Evolutionary conservation across 169 alveolate genomes (phyloP).

Genomic region (Eimeria tenella): DNA sequence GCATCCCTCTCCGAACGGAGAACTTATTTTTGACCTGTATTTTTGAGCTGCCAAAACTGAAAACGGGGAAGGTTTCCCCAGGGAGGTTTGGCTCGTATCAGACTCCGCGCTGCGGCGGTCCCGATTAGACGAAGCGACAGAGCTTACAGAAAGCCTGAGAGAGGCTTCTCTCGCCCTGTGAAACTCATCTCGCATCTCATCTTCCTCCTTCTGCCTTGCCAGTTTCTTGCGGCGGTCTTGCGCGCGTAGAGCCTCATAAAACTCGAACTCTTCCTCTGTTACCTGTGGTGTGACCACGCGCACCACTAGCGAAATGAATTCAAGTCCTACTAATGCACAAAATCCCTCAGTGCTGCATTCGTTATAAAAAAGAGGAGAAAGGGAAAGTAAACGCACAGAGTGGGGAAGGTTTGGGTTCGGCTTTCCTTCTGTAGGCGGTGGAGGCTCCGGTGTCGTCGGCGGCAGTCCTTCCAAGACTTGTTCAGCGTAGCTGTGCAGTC

Average conservation of each 20-base stretch:
- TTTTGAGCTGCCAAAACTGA: neutral
- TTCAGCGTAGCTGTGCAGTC: conserved; percentile 35
- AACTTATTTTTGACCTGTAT: neutral
- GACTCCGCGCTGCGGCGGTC: conserved; percentile 39
- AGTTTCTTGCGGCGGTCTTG: conserved; percentile 72
- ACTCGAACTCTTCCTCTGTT: conserved; percentile 81
- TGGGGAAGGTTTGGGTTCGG: conserved; percentile 59
- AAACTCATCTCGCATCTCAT: conserved; percentile 75
- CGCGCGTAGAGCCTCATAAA: conserved; percentile 78
- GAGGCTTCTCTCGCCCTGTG: conserved; percentile 68
- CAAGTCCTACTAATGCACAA: too few species aligned
- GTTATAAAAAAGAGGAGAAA: neutral
- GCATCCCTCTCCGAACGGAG: conserved; percentile 2
- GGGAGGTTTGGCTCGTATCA: conserved; percentile 10
- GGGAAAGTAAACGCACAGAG: neutral
- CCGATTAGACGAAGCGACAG: neutral
- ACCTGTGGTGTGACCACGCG: conserved; percentile 52
- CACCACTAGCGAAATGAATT: too few species aligned
- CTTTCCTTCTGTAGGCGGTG: conserved; percentile 44
- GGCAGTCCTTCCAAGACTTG: conserved; percentile 55
- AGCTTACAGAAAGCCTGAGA: neutral
- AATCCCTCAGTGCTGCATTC: too few species aligned
- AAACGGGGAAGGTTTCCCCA: conserved; percentile 31
- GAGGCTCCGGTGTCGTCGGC: conserved; percentile 52
- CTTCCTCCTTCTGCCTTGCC: conserved; percentile 77